phyloP scores from a whole-genome alignment of 2,329 filamentous ascomycete genomes.

The Scopulariopsis brevicaulis region DNA sequence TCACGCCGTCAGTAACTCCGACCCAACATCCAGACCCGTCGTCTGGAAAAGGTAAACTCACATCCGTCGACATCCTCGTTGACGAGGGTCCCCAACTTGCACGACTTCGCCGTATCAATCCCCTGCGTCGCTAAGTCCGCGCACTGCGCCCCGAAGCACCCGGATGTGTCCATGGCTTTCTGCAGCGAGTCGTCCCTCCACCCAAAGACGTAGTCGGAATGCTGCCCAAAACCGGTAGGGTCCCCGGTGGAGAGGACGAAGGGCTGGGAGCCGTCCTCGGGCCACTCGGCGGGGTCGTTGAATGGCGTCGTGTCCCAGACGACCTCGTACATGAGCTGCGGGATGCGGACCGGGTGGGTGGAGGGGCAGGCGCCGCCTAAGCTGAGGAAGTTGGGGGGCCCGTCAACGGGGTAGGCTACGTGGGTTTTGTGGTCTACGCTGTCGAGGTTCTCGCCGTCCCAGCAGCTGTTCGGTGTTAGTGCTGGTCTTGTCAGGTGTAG shows the following conservation, averaged over 20 bases:
- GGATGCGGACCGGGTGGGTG: constrained; percentile 33
- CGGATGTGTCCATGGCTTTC: constrained; percentile 9
- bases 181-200: constrained; percentile 12
- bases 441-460: constrained; percentile 40
- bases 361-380: constrained; percentile 59
- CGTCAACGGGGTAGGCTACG: constrained; percentile 34
- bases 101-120: constrained; percentile 31
- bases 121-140: constrained; percentile 32
- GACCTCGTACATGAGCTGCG: constrained; percentile 29
- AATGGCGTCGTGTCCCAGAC: constrained; percentile 37
- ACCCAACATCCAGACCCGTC: background rate
- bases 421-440: constrained; percentile 34
- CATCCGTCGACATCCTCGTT: constrained; percentile 36
- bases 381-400: constrained; percentile 46
- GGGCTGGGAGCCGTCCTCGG: constrained; percentile 7
- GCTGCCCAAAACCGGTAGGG: constrained; percentile 5
- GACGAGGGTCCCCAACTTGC: constrained; percentile 31
- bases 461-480: constrained; percentile 44
- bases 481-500: constrained; percentile 36
- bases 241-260: constrained; percentile 6
- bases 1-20: background rate
- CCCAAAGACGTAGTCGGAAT: constrained; percentile 7
- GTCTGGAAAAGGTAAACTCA: background rate
- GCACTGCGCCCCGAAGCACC: constrained; percentile 33
- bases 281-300: constrained; percentile 7